A percentile compares a stretch with the other conserved stretches of the same genome.
phyloP scores from a whole-genome alignment of 345 rosid species.

The Eucalyptus sideroxylon region DNA sequence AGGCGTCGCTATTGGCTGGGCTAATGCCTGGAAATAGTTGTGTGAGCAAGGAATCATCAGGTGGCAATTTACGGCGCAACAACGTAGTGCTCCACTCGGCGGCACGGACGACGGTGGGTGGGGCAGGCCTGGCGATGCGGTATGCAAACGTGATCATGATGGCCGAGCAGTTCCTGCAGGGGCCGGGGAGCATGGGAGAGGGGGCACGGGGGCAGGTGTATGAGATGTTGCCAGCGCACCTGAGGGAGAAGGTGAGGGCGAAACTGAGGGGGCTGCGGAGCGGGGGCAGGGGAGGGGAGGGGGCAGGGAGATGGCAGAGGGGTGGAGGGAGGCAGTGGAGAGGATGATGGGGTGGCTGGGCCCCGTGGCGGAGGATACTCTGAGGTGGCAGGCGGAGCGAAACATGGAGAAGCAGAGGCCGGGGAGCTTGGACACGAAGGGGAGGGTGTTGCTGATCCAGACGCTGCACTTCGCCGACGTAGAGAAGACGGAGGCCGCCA shows the following conservation, averaged over 20 bases:
- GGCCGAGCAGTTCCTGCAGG: conserved; percentile 17
- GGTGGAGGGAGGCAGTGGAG: conserved; percentile 32
- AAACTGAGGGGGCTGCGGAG: conserved; percentile 16
- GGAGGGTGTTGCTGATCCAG: conserved; percentile 29
- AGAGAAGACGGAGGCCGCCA: conserved; percentile 51
- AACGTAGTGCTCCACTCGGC: background rate
- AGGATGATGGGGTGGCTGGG: conserved; percentile 30
- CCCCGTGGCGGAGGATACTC: conserved; percentile 37
- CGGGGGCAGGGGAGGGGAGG: background rate
- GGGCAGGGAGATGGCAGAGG: conserved; percentile 4
- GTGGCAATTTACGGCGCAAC: background rate
- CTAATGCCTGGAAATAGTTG: background rate
- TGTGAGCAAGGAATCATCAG: background rate
- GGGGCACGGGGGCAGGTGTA: conserved; percentile 22
- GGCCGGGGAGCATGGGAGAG: conserved; percentile 2
- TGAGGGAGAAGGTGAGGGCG: conserved; percentile 12
- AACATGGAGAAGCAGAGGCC: conserved; percentile 28
- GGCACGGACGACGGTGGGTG: conserved; percentile 20
- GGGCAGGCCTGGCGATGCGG: conserved; percentile 29
- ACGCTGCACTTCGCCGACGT: conserved; percentile 36
- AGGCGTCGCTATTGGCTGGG: background rate
- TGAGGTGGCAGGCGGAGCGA: conserved; percentile 45
- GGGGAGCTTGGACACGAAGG: conserved; percentile 1
- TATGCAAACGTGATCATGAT: conserved; percentile 27
- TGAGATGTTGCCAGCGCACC: conserved; percentile 18